These are phyloP conservation scores for Haplosporangium sp. DNA, from an alignment of 371 early-diverging fungal species.

Conservation along the genomic window DNA sequence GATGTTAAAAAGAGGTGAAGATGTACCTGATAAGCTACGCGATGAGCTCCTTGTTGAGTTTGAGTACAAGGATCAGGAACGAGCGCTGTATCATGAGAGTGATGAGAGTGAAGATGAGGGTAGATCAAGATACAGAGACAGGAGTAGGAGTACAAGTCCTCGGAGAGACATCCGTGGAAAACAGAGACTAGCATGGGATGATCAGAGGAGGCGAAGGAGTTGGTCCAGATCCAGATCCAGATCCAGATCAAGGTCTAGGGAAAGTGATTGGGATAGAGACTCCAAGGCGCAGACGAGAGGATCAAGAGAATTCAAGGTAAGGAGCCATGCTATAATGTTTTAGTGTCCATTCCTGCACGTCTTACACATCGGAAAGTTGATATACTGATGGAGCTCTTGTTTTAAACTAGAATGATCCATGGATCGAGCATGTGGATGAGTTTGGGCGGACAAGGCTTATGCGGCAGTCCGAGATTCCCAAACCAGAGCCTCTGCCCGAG, in stretches of 20 bases:
- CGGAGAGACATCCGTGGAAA: constrained; percentile 3
- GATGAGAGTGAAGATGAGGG: constrained; percentile 2
- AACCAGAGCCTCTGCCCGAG: constrained; percentile 21
- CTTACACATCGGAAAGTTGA: neutral
- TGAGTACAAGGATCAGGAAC: constrained; percentile 50
- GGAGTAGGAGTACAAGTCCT: constrained; percentile 4
- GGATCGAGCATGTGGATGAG: constrained; percentile 85
- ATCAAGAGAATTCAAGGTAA: constrained; percentile 31
- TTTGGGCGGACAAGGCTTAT: constrained; percentile 83
- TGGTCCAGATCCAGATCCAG: constrained; percentile 15
- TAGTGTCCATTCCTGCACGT: neutral
- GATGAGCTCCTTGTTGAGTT: constrained; percentile 62
- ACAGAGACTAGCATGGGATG: constrained; percentile 8
- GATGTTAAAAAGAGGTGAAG: constrained; percentile 53
- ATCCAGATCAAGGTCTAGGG: neutral
- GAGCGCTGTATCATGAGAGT: constrained; percentile 26
- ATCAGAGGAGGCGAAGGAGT: constrained; percentile 6
- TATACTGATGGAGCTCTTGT: neutral
- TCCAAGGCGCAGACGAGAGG: constrained; percentile 22
- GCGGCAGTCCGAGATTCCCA: constrained; percentile 70
- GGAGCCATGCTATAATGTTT: no score
- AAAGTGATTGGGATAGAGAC: constrained; percentile 37
- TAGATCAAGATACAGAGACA: constrained; percentile 9
- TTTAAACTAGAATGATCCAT: constrained; percentile 67
- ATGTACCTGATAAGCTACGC: constrained; percentile 45